phyloP scores from a whole-genome alignment of 2,329 filamentous ascomycete species.

The Sphaerostilbella broomeana region DNA sequence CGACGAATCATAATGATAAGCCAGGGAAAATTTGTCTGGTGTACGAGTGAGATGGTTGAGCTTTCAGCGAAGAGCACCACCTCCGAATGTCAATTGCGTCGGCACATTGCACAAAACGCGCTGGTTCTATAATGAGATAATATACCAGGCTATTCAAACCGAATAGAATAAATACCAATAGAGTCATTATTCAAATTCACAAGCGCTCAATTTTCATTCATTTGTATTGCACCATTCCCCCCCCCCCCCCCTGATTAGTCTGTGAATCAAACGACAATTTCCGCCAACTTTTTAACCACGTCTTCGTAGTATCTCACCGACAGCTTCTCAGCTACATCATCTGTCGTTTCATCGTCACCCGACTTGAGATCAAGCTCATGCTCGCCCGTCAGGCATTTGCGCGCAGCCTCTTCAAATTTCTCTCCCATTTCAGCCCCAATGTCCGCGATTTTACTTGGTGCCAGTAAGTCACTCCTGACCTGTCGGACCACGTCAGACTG shows the following conservation, averaged over 20 bases:
- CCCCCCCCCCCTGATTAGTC: too few relatives aligned
- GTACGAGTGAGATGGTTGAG: not conserved
- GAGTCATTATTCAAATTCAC: too few relatives aligned
- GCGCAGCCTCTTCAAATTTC: slow-evolving; percentile 32
- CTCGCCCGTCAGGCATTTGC: slow-evolving; percentile 32
- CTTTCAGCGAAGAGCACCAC: not conserved
- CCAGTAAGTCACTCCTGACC: slow-evolving; percentile 29
- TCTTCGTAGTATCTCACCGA: slow-evolving; percentile 37
- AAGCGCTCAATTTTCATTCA: too few relatives aligned
- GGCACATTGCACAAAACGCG: not conserved
- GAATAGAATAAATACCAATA: slow-evolving; percentile 13
- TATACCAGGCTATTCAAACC: slow-evolving; percentile 11
- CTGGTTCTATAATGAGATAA: slow-evolving; percentile 11
- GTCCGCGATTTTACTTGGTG: slow-evolving; percentile 23
- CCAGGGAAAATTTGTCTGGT: too few relatives aligned
- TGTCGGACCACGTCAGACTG: slow-evolving; percentile 32
- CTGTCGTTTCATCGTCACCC: slow-evolving; percentile 35
- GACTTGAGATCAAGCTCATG: slow-evolving; percentile 29
- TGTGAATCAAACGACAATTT: slow-evolving; percentile 26
- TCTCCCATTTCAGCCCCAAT: slow-evolving; percentile 35
- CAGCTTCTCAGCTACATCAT: slow-evolving; percentile 33
- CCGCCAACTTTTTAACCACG: slow-evolving; percentile 37
- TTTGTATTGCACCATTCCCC: too few relatives aligned
- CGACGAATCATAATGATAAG: too few relatives aligned
- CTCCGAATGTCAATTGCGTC: not conserved